A percentile compares a stretch with the other conserved stretches of the same genome.
Conservation (phyloP, 1,284 basidiomycete species). For the Limonomyces culmigenus region DNA sequence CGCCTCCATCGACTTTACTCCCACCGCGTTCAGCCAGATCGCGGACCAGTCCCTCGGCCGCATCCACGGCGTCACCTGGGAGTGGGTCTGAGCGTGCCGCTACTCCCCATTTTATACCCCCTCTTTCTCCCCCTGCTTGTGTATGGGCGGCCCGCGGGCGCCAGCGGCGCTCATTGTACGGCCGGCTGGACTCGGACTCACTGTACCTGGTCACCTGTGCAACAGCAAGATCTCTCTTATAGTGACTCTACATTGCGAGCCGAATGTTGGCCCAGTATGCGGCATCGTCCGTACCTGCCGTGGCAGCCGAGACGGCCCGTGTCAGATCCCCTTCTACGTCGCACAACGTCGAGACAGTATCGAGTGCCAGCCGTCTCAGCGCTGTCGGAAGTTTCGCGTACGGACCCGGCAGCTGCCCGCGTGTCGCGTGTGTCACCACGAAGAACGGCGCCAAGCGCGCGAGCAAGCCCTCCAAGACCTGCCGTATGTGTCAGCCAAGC, state of each 20-base stretch:
- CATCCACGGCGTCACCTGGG: background rate
- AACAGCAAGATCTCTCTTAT: too few species aligned
- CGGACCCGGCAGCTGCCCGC: slow-evolving; percentile 58
- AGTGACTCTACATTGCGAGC: too few species aligned
- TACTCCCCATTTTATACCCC: too few species aligned
- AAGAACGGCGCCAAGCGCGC: slow-evolving; percentile 65
- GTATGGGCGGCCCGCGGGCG: too few species aligned
- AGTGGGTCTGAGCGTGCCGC: too few species aligned
- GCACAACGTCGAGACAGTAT: slow-evolving; percentile 20
- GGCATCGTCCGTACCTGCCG: slow-evolving; percentile 1
- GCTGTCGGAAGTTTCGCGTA: slow-evolving; percentile 40
- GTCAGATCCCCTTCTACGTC: slow-evolving; percentile 1
- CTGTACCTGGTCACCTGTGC: too few species aligned
- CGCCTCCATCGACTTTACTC: slow-evolving; percentile 25
- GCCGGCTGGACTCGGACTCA: too few species aligned
- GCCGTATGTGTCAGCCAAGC: slow-evolving; percentile 4
- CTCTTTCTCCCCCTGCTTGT: too few species aligned
- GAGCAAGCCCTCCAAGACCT: slow-evolving; percentile 28
- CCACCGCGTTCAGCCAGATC: slow-evolving; percentile 21
- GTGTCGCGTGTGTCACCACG: slow-evolving; percentile 47
- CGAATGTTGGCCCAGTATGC: slow-evolving; percentile 2
- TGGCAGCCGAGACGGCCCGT: background rate
- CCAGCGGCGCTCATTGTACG: too few species aligned
- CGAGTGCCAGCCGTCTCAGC: slow-evolving; percentile 27
- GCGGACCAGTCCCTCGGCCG: slow-evolving; percentile 8